Evolutionary conservation across 2,329 filamentous ascomycete genomes (phyloP).

Genomic region (Talaromyces verruculosus): DNA sequence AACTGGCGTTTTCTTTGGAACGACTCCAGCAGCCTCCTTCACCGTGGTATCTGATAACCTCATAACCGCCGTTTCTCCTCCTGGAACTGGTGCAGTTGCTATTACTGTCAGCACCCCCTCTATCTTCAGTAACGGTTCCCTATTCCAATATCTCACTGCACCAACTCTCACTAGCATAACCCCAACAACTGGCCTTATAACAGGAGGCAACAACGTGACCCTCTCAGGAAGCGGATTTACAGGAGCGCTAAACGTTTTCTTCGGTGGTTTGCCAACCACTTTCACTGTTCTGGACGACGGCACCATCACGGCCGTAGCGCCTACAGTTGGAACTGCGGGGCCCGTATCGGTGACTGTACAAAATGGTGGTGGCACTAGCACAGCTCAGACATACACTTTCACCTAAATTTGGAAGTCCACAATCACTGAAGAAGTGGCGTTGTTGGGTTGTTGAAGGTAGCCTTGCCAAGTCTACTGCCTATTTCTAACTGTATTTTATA

Average conservation of each 20-base stretch:
- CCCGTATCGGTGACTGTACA: not conserved
- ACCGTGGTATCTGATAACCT: slow-evolving; percentile 8
- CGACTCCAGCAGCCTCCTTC: slow-evolving; percentile 1
- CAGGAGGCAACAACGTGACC: slow-evolving; percentile 8
- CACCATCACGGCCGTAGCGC: not conserved
- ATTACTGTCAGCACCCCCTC: not conserved
- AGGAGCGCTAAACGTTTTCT: not conserved
- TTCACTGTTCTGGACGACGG: not conserved
- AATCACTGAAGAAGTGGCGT: not conserved
- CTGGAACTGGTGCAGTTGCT: slow-evolving; percentile 5
- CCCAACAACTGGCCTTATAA: not conserved
- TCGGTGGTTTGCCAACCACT: not conserved
- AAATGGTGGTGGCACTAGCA: not conserved
- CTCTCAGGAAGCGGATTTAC: not conserved
- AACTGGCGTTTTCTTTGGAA: slow-evolving; percentile 10
- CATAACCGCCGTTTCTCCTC: slow-evolving; percentile 13
- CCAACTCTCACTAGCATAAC: not conserved
- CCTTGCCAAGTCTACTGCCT: not conserved
- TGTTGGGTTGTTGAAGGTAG: not conserved
- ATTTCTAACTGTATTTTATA: not conserved
- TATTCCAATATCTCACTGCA: slow-evolving; percentile 4
- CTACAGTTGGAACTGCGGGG: not conserved
- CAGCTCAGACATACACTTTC: not conserved
- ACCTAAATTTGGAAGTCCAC: not conserved
- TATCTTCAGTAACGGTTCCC: not conserved